Base-by-base conservation (phyloP, 192 early-diverging fungal genomes). In the Gigaspora rosea region DNA sequence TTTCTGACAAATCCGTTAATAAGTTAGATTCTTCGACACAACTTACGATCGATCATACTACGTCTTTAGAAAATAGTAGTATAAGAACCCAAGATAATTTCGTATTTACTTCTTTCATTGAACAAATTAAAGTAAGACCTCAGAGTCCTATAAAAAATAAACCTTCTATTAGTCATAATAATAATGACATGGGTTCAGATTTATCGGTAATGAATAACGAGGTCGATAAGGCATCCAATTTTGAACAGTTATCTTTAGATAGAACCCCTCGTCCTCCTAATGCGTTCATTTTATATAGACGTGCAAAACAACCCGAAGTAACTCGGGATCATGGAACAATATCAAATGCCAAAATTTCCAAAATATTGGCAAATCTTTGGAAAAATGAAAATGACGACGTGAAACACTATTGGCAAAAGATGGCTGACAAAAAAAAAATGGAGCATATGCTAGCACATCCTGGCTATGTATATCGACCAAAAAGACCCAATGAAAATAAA, bases 231-330 rank as follows among this genome's bases (percentile, higher is more conserved):
- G 9, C 35, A 5, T 8, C 56, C 6, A 58, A 58, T 54, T 13
- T 65, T 46, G 75, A 56, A 15, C 10, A 22, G 15, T 27, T 56
- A 52, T 65, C 11, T 27, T 13, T 6, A 3, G 57, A 52, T 8
- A n/a, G 48, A 33, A 46, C 64, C 15, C 75, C 75, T 50, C 46
- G 75, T 27, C 75, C 75, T 27, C 75, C 75, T 5, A 76, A 76
- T 57, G 75, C 75, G 0, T 76, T 76, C 33, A 76, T 76, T 56
- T 47, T 76, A n/a, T 76, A 76, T 57, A 35, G 75, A 13, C 49
- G 33, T 12, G 49, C 48, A 4, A 76, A 52, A 46, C 75, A 76
- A 57, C 75, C 50, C 15, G 15, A 11, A 41, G 22, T 76, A 9
- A 57, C 41, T 8, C 35, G n/a, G n/a, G 18, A 67, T 20, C 9